Conservation (phyloP, 2,329 filamentous ascomycete genomes). For the Beauveria bassiana region DNA sequence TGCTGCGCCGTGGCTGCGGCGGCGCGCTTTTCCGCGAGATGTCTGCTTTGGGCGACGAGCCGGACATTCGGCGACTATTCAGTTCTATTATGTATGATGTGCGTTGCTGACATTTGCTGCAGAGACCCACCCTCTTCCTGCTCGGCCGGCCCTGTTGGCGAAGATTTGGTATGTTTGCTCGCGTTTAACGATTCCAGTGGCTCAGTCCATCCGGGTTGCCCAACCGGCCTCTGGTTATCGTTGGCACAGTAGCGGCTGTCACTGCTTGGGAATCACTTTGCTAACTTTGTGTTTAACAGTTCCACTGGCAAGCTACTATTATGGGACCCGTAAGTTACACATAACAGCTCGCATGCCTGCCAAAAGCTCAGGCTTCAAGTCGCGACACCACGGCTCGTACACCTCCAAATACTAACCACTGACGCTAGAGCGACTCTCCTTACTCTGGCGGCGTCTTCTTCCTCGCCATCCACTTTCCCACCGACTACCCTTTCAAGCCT, state of each 20-base stretch:
- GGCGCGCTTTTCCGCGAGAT: not conserved
- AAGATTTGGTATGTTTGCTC: constrained; percentile 79
- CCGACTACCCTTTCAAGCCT: constrained; percentile 99
- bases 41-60: not conserved
- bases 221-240: not conserved
- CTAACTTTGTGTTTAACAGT: constrained; percentile 46
- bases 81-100: constrained; percentile 14
- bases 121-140: constrained; percentile 98
- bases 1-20: not conserved
- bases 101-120: constrained; percentile 17
- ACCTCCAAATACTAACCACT: constrained; percentile 21
- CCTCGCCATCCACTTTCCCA: constrained; percentile 97
- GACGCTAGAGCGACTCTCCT: constrained; percentile 77
- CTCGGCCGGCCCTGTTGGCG: constrained; percentile 92
- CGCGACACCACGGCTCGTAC: not conserved
- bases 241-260: constrained; percentile 3
- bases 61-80: not conserved
- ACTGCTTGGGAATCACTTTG: constrained; percentile 13
- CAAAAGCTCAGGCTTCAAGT: not conserved
- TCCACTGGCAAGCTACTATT: constrained; percentile 99
- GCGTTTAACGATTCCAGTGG: constrained; percentile 19
- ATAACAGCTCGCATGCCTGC: constrained; percentile 6
- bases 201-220: constrained; percentile 11
- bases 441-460: constrained; percentile 99
- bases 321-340: constrained; percentile 86